Conservation (phyloP, 768 basidiomycete species). For the Leccinum sublutescens region DNA sequence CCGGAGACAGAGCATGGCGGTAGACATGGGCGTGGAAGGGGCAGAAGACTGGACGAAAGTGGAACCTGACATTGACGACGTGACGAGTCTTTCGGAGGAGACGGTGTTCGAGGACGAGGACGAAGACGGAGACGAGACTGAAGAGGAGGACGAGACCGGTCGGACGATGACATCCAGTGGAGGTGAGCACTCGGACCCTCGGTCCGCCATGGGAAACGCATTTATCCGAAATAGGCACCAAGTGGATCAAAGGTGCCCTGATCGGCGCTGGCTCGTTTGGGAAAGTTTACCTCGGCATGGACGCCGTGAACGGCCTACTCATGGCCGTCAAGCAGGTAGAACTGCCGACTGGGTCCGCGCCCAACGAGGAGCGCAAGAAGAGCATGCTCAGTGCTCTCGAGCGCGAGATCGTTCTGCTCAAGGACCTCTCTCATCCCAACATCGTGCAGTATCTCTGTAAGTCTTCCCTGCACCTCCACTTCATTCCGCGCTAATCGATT, state of each 20-base stretch:
- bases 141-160: conserved; percentile 50
- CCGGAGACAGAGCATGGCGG: conserved; percentile 51
- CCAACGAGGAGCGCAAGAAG: conserved; percentile 91
- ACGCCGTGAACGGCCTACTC: conserved; percentile 81
- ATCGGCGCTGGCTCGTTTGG: conserved; percentile 96
- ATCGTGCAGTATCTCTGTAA: conserved; percentile 97
- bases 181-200: conserved; percentile 34
- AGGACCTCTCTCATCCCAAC: conserved; percentile 90
- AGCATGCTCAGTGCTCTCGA: conserved; percentile 91
- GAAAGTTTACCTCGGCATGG: conserved; percentile 95
- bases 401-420: conserved; percentile 90
- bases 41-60: conserved; percentile 77
- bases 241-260: conserved; percentile 96
- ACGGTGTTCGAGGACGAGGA: conserved; percentile 49
- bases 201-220: background rate
- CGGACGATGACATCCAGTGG: conserved; percentile 55
- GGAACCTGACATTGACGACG: conserved; percentile 50
- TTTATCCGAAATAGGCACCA: conserved; percentile 55
- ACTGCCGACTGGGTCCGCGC: conserved; percentile 76
- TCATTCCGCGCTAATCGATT: background rate
- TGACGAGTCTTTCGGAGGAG: conserved; percentile 45
- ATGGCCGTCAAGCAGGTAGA: conserved; percentile 99
- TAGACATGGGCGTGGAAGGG: conserved; percentile 44
- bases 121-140: conserved; percentile 46
- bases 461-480: conserved; percentile 28